Conservation (phyloP, 2,329 filamentous ascomycete genomes). For the Emydomyces testavorans region DNA sequence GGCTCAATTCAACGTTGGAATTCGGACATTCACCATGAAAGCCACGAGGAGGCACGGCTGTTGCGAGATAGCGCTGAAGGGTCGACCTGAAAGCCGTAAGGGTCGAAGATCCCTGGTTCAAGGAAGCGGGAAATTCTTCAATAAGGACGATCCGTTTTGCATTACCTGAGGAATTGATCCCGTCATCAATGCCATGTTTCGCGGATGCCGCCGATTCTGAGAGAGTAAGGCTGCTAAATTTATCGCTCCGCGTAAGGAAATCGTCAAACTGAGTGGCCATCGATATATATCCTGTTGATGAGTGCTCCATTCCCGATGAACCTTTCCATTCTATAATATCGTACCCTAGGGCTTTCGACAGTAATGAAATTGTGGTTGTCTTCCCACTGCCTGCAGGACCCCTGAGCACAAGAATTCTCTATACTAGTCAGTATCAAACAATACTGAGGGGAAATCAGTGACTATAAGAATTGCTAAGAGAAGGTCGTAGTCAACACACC, state of each 20-base stretch:
- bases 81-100: constrained; percentile 62
- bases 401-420: constrained; percentile 73
- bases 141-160: constrained; percentile 54
- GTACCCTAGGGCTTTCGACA: constrained; percentile 65
- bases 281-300: constrained; percentile 54
- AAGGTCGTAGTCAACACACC: constrained; percentile 23
- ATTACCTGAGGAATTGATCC: constrained; percentile 18
- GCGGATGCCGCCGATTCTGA: constrained; percentile 13
- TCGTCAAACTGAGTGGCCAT: constrained; percentile 78
- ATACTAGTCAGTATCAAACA: constrained; percentile 25
- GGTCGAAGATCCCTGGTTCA: constrained; percentile 52
- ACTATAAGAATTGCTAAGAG: not conserved
- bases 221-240: constrained; percentile 60
- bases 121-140: constrained; percentile 72
- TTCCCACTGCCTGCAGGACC: constrained; percentile 87
- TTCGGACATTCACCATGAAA: constrained; percentile 21
- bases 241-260: constrained; percentile 70
- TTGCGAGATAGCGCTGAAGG: constrained; percentile 62
- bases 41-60: constrained; percentile 47
- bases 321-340: constrained; percentile 87
- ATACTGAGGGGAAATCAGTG: not conserved
- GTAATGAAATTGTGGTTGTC: constrained; percentile 69
- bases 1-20: constrained; percentile 37
- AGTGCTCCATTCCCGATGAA: constrained; percentile 52
- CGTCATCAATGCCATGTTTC: not conserved